A percentile compares a stretch with the other conserved stretches of the same genome.
These are phyloP conservation scores for Mimosa bimucronata DNA, from an alignment of 306 rosid genomes.

Conservation along the genomic window DNA sequence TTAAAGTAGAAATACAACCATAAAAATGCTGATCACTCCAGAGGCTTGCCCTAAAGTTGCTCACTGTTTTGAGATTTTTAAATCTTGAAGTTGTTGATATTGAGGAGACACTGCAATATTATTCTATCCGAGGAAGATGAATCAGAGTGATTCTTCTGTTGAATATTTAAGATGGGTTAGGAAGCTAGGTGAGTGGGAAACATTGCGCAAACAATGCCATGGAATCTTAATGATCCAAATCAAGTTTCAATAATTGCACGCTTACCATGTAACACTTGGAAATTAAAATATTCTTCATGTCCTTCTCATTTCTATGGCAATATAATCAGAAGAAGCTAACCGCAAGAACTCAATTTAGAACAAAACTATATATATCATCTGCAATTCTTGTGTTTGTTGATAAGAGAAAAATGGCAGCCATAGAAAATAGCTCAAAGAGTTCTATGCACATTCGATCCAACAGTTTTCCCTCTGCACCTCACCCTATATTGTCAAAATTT, in stretches of 20 bases:
- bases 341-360: neutral
- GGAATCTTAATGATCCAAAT: constrained; percentile 6
- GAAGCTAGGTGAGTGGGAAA: too few relatives aligned
- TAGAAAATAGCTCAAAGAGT: constrained; percentile 29
- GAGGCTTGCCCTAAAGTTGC: neutral
- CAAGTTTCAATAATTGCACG: constrained; percentile 3
- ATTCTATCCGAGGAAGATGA: neutral
- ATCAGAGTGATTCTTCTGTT: constrained; percentile 34
- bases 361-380: neutral
- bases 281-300: constrained; percentile 26
- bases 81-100: constrained; percentile 27
- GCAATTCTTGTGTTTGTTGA: neutral
- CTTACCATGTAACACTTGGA: constrained; percentile 30
- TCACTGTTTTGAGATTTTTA: constrained; percentile 10
- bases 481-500: constrained; percentile 39
- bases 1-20: constrained; percentile 11
- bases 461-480: constrained; percentile 43
- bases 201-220: constrained; percentile 27
- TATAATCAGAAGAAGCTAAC: constrained; percentile 37
- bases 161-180: constrained; percentile 16
- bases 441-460: constrained; percentile 39
- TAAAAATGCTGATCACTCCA: constrained; percentile 24
- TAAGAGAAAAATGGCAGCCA: constrained; percentile 42
- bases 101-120: neutral
- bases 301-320: constrained; percentile 25